Evolutionary conservation across 2,329 filamentous ascomycete genomes (phyloP).

Genomic region (Pseudogymnoascus sp.): DNA sequence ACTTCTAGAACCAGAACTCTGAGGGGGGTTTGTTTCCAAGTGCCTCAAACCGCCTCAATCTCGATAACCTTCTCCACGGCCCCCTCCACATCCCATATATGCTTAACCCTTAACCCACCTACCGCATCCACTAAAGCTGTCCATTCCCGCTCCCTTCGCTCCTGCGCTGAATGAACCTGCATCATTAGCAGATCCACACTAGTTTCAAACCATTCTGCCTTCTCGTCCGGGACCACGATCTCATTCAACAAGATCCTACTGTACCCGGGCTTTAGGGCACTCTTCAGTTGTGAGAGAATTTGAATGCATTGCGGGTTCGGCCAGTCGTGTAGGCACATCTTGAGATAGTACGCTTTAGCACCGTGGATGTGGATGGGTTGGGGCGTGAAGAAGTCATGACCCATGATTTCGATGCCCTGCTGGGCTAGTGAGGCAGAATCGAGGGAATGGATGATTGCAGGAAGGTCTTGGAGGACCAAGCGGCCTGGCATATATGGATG

Average conservation of each 20-base stretch:
- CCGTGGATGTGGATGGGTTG: conserved; percentile 26
- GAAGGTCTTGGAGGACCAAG: conserved; percentile 13
- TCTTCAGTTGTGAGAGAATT: conserved; percentile 23
- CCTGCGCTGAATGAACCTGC: conserved; percentile 4
- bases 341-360: conserved; percentile 28
- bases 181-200: conserved; percentile 10
- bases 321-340: conserved; percentile 34
- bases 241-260: conserved; percentile 17
- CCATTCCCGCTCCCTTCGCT: conserved; percentile 8
- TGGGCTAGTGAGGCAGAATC: neutral
- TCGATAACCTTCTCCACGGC: conserved; percentile 9
- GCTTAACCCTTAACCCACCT: conserved; percentile 2
- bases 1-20: neutral
- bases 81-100: conserved; percentile 6
- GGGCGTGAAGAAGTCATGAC: conserved; percentile 28
- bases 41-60: neutral
- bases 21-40: neutral
- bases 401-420: conserved; percentile 21
- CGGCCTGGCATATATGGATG: neutral
- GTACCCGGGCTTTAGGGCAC: conserved; percentile 24
- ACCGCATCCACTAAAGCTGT: neutral
- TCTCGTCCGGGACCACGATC: conserved; percentile 13
- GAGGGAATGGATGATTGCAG: neutral
- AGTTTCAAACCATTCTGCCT: neutral
- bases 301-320: conserved; percentile 25